phyloP scores from a whole-genome alignment of 805 yeast genomes.

The Candida germanica region DNA sequence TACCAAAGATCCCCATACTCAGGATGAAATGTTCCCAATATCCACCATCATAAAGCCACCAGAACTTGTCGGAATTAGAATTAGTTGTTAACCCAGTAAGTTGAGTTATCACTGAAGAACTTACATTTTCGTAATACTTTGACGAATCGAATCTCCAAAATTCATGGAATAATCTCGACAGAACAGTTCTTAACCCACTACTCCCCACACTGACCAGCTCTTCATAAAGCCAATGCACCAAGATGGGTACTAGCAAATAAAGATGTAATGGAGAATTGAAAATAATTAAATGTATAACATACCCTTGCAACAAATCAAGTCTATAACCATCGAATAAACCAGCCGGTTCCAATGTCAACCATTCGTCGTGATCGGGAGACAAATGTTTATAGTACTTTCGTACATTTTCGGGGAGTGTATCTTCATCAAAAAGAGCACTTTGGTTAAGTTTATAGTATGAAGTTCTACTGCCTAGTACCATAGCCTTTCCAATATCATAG shows the following conservation, averaged over 20 bases:
- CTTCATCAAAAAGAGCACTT: slow-evolving; percentile 23
- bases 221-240: slow-evolving; percentile 38
- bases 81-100: slow-evolving; percentile 14
- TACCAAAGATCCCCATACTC: slow-evolving; percentile 8
- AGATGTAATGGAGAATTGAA: slow-evolving; percentile 31
- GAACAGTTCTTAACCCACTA: slow-evolving; percentile 8
- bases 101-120: slow-evolving; percentile 9
- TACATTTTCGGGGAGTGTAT: slow-evolving; percentile 23
- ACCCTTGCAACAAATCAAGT: slow-evolving; percentile 28
- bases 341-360: slow-evolving; percentile 34
- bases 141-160: slow-evolving; percentile 21
- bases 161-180: slow-evolving; percentile 19
- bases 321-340: slow-evolving; percentile 19
- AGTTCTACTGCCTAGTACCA: slow-evolving; percentile 32
- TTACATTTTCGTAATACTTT: slow-evolving; percentile 13
- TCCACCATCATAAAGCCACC: slow-evolving; percentile 24
- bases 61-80: slow-evolving; percentile 11
- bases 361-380: slow-evolving; percentile 33
- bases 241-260: slow-evolving; percentile 31
- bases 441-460: slow-evolving; percentile 32
- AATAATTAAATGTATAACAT: slow-evolving; percentile 31
- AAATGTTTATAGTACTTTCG: slow-evolving; percentile 21
- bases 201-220: slow-evolving; percentile 12
- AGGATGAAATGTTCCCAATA: slow-evolving; percentile 27
- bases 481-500: slow-evolving; percentile 29